Evolutionary conservation across 2,329 filamentous ascomycete species (phyloP).

Genomic region (Tolypocladium tundrense): DNA sequence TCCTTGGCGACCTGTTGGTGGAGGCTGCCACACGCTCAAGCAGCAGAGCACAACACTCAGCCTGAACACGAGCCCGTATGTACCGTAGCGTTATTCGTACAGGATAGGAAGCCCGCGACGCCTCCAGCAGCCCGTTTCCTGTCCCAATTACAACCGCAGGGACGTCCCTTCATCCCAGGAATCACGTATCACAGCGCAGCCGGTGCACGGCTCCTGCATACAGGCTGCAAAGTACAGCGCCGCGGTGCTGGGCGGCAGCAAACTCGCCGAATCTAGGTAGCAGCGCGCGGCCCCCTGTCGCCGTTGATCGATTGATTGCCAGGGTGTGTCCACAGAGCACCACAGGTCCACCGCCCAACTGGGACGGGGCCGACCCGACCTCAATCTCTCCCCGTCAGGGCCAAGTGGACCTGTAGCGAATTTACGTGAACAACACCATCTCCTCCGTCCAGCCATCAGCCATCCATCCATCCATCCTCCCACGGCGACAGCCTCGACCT

Average conservation of each 20-base stretch:
- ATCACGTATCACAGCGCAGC: background rate
- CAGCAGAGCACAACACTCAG: too few species aligned
- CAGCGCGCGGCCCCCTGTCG: background rate
- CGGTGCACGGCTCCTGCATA: background rate
- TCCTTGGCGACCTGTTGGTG: background rate
- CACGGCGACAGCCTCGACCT: background rate
- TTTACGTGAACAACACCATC: slow-evolving; percentile 3
- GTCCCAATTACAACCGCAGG: background rate
- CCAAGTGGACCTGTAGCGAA: slow-evolving; percentile 6
- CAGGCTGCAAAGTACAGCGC: background rate
- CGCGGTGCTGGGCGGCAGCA: background rate
- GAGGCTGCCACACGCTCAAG: background rate
- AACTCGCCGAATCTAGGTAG: background rate
- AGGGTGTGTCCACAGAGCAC: background rate
- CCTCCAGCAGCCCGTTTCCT: background rate
- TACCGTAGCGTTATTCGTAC: too few species aligned
- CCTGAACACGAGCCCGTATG: too few species aligned
- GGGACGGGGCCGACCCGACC: background rate
- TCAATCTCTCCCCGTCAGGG: background rate
- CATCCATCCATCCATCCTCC: background rate
- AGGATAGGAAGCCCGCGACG: too few species aligned
- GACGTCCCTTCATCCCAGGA: background rate
- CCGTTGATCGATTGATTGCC: background rate
- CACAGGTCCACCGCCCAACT: background rate
- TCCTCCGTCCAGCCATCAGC: background rate